phyloP scores from a whole-genome alignment of 2,329 filamentous ascomycete species.

The Fusarium sp. region DNA sequence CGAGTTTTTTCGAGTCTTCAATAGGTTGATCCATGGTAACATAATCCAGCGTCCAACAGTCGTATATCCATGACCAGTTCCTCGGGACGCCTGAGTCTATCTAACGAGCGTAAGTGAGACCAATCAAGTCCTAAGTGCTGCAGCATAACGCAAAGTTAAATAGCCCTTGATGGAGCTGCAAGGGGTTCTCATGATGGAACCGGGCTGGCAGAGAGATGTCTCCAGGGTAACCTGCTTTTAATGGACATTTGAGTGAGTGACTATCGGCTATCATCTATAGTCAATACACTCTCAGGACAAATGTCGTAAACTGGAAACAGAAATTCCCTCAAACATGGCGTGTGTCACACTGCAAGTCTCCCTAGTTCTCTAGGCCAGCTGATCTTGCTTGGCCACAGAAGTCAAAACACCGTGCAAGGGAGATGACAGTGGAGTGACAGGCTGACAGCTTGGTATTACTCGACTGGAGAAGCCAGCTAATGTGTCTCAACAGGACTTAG shows the following conservation, averaged over 20 bases:
- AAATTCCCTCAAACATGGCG: neutral
- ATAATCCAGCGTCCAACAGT: neutral
- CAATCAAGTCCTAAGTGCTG: too few species aligned
- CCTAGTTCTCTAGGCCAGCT: neutral
- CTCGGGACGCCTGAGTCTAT: neutral
- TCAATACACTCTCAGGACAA: too few species aligned
- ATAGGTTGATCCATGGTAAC: neutral
- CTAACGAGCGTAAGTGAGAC: too few species aligned
- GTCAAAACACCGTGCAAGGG: constrained; percentile 28
- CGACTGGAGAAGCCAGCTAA: neutral
- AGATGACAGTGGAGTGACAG: neutral
- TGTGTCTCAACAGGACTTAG: neutral
- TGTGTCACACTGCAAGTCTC: neutral
- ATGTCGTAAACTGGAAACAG: too few species aligned
- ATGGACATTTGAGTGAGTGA: too few species aligned
- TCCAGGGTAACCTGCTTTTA: constrained; percentile 2
- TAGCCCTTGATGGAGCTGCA: constrained; percentile 1
- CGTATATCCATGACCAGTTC: neutral
- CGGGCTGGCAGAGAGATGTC: neutral
- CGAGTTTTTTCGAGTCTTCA: neutral
- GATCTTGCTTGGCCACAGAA: neutral
- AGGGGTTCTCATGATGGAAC: neutral
- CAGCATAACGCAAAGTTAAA: neutral
- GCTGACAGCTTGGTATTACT: neutral
- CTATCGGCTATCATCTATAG: too few species aligned